phyloP scores from a whole-genome alignment of 306 rosid species.

The Corylus heterophylla region DNA sequence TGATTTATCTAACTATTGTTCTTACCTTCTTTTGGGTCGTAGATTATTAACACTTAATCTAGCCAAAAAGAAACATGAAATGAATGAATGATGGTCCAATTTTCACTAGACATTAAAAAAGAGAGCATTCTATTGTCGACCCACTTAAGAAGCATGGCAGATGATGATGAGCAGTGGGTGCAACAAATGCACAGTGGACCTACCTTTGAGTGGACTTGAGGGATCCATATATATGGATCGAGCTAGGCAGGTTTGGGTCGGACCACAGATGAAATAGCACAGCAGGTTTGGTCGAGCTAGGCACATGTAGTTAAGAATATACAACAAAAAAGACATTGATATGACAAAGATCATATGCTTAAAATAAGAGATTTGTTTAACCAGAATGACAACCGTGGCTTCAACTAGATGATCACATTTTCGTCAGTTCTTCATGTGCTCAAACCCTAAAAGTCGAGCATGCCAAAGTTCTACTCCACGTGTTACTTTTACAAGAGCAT shows the following conservation, averaged over 20 bases:
- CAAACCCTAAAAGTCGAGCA: constrained; percentile 10
- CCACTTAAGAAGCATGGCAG: constrained; percentile 25
- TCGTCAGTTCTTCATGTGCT: neutral
- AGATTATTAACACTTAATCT: neutral
- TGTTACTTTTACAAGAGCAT: constrained; percentile 47
- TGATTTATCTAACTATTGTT: neutral
- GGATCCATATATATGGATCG: constrained; percentile 8
- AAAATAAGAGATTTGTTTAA: neutral
- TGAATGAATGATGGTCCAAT: neutral
- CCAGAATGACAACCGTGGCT: neutral
- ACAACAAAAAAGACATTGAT: constrained; percentile 6
- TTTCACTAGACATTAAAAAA: neutral
- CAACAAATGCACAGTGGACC: no score
- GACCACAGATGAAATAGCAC: neutral
- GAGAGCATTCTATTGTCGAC: constrained; percentile 14
- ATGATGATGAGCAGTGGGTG: constrained; percentile 20
- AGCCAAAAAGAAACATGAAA: neutral
- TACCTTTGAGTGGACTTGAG: no score
- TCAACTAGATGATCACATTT: neutral
- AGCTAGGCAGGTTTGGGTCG: neutral
- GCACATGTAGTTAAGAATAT: constrained; percentile 2
- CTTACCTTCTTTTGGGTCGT: neutral
- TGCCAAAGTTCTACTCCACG: constrained; percentile 34
- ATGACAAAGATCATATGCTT: neutral
- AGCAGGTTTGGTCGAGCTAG: neutral